These are phyloP conservation scores for Pleurotus cornucopiae DNA, from an alignment of 768 basidiomycete genomes.

Conservation along the genomic window DNA sequence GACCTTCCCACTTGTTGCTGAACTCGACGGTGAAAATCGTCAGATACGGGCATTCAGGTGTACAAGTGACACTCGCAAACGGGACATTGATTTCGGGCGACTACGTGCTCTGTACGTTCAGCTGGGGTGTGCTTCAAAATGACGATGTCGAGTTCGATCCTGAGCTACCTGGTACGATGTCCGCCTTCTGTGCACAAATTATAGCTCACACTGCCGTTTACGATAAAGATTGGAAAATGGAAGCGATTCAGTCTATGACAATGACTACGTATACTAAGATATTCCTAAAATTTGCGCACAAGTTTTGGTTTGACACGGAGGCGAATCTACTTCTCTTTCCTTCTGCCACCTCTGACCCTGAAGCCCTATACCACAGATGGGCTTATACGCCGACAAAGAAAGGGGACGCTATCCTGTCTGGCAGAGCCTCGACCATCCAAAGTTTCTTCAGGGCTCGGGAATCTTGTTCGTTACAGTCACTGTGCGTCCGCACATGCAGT, in stretches of 20 bases:
- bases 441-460: slow-evolving; percentile 58
- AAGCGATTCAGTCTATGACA: slow-evolving; percentile 57
- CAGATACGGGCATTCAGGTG: slow-evolving; percentile 38
- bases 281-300: slow-evolving; percentile 56
- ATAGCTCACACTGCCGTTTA: neutral
- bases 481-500: slow-evolving; percentile 19
- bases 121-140: slow-evolving; percentile 65
- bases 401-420: slow-evolving; percentile 65
- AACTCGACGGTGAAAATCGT: slow-evolving; percentile 49
- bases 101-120: slow-evolving; percentile 65
- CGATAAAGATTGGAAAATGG: slow-evolving; percentile 47
- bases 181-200: neutral
- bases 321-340: slow-evolving; percentile 13
- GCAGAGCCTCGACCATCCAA: slow-evolving; percentile 57
- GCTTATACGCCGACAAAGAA: slow-evolving; percentile 51
- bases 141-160: slow-evolving; percentile 56
- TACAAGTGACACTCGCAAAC: slow-evolving; percentile 40
- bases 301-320: slow-evolving; percentile 50
- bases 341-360: neutral
- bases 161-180: slow-evolving; percentile 35
- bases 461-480: slow-evolving; percentile 52
- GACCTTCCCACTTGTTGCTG: slow-evolving; percentile 39
- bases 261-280: slow-evolving; percentile 73
- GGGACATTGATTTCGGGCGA: slow-evolving; percentile 44
- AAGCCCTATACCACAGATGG: slow-evolving; percentile 31